Evolutionary conservation across 768 basidiomycete species (phyloP).

Genomic region (Tephrocybe sp.): DNA sequence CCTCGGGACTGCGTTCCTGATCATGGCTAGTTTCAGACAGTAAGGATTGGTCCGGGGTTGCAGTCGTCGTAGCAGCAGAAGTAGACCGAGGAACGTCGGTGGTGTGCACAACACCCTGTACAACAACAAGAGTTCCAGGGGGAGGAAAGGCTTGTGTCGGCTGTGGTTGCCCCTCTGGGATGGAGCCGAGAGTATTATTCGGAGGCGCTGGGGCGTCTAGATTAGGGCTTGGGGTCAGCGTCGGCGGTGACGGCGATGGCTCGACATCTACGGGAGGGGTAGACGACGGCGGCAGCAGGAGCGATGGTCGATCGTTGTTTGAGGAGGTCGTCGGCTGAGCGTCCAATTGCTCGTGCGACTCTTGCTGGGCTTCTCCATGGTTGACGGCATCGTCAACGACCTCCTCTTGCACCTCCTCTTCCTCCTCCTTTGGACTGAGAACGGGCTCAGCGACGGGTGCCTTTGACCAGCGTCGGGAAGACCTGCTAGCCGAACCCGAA

Average conservation of each 20-base stretch:
- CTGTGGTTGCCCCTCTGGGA: too few relatives aligned
- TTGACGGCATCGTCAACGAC: neutral
- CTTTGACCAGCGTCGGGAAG: constrained; percentile 25
- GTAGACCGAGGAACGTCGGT: constrained; percentile 64
- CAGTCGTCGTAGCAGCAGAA: too few relatives aligned
- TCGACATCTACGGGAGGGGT: neutral
- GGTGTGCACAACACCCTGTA: constrained; percentile 81
- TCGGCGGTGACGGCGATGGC: neutral
- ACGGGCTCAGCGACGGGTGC: constrained; percentile 29
- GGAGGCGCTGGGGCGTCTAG: neutral
- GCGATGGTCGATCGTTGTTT: constrained; percentile 1
- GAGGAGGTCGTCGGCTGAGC: neutral
- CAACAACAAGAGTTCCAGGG: constrained; percentile 76
- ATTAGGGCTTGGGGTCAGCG: neutral
- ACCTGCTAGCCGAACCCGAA: constrained; percentile 15
- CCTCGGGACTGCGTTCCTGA: too few relatives aligned
- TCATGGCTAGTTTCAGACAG: too few relatives aligned
- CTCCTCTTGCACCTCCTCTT: neutral
- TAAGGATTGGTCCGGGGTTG: too few relatives aligned
- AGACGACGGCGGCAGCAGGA: neutral
- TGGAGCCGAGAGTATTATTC: too few relatives aligned
- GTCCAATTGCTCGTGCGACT: neutral
- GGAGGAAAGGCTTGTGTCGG: constrained; percentile 47
- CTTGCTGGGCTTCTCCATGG: neutral
- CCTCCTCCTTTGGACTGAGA: constrained; percentile 11